These are phyloP conservation scores for Pseudevernia furfuracea DNA, from an alignment of 495 filamentous ascomycete species.

Conservation along the genomic window DNA sequence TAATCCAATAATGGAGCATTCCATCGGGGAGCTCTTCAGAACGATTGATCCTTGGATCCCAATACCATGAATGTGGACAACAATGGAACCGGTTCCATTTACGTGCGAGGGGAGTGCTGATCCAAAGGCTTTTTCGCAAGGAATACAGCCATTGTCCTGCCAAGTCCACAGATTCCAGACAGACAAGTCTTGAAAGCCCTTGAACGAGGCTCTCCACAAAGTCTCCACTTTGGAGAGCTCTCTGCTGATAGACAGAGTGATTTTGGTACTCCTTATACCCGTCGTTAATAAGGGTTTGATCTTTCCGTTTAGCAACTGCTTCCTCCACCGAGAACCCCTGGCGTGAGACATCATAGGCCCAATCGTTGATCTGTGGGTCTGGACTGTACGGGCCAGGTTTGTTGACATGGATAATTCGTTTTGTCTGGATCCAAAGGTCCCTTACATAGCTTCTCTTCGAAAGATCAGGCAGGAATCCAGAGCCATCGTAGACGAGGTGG, in stretches of 20 bases:
- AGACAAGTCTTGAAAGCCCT: neutral
- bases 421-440: neutral
- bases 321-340: neutral
- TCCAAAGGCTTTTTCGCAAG: neutral
- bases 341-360: neutral
- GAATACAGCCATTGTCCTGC: neutral
- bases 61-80: neutral
- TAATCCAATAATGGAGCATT: neutral
- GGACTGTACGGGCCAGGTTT: neutral
- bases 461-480: neutral
- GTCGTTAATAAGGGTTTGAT: neutral
- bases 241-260: neutral
- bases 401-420: neutral
- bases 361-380: neutral
- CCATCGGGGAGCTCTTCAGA: neutral
- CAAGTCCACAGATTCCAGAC: neutral
- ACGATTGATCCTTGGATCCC: neutral
- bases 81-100: neutral
- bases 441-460: neutral
- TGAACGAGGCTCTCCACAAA: neutral
- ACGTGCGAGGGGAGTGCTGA: neutral
- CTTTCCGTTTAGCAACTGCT: neutral
- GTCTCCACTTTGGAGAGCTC: neutral
- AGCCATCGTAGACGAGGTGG: neutral
- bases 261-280: neutral